phyloP scores from a whole-genome alignment of 371 early-diverging fungal genomes.

The Gilbertella persicaria region DNA sequence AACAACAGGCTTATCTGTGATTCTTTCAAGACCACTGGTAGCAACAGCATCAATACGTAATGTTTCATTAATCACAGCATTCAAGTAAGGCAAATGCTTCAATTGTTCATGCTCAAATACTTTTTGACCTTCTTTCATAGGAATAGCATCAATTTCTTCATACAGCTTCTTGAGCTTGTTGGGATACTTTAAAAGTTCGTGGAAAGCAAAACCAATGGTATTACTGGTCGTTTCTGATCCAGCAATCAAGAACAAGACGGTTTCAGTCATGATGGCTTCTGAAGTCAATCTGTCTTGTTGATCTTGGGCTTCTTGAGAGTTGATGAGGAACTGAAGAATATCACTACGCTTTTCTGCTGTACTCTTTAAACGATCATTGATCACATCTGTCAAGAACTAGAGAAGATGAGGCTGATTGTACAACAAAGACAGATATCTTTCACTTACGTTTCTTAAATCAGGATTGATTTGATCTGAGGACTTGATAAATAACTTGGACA shows the following conservation, averaged over 20 bases:
- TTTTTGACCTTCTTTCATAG: slow-evolving; percentile 7
- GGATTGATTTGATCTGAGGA: slow-evolving; percentile 3
- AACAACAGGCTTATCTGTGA: slow-evolving; percentile 13
- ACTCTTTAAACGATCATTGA: slow-evolving; percentile 26
- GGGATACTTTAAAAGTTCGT: slow-evolving; percentile 33
- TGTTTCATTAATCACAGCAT: slow-evolving; percentile 41
- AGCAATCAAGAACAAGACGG: too few relatives aligned
- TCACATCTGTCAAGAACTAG: slow-evolving; percentile 37
- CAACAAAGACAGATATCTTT: not conserved
- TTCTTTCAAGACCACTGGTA: slow-evolving; percentile 24
- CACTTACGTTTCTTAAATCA: slow-evolving; percentile 8
- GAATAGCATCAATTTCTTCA: slow-evolving; percentile 31
- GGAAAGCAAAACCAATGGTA: slow-evolving; percentile 34
- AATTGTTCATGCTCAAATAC: slow-evolving; percentile 35
- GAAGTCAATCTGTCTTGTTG: slow-evolving; percentile 30
- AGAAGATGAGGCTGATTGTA: not conserved
- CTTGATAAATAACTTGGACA: slow-evolving; percentile 7
- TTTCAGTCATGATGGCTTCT: slow-evolving; percentile 35
- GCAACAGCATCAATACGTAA: slow-evolving; percentile 34
- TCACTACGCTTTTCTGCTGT: slow-evolving; percentile 29
- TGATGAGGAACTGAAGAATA: slow-evolving; percentile 42
- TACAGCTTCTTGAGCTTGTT: slow-evolving; percentile 22
- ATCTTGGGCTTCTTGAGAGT: slow-evolving; percentile 23
- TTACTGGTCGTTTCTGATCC: too few relatives aligned
- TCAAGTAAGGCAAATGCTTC: slow-evolving; percentile 35